Conservation (phyloP, 2,329 filamentous ascomycete genomes). For the Teratosphaeria gauchensis region DNA sequence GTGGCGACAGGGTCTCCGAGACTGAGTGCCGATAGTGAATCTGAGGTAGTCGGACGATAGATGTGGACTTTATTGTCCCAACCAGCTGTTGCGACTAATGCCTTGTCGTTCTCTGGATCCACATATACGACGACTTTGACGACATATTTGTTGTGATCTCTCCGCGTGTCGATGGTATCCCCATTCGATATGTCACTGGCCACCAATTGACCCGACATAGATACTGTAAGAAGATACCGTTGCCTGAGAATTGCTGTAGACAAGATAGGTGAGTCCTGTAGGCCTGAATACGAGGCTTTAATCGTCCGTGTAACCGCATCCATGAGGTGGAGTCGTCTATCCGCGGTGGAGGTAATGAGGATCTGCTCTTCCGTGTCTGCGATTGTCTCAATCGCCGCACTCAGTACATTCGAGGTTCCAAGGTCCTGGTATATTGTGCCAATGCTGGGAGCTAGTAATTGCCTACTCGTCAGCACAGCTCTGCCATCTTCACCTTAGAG, state of each 20-base stretch:
- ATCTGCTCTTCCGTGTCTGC: slow-evolving; percentile 8
- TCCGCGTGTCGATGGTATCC: slow-evolving; percentile 37
- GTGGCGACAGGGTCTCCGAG: slow-evolving; percentile 33
- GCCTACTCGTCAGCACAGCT: background rate
- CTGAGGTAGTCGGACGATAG: slow-evolving; percentile 30
- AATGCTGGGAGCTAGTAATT: background rate
- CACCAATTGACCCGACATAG: slow-evolving; percentile 50
- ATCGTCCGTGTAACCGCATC: slow-evolving; percentile 27
- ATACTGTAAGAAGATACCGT: slow-evolving; percentile 42
- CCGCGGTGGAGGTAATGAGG: slow-evolving; percentile 38
- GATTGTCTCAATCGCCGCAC: background rate
- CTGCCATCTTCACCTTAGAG: slow-evolving; percentile 14
- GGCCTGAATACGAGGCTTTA: slow-evolving; percentile 27
- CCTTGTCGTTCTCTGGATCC: slow-evolving; percentile 5
- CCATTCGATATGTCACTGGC: slow-evolving; percentile 35
- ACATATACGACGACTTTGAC: slow-evolving; percentile 41
- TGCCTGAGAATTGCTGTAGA: slow-evolving; percentile 37
- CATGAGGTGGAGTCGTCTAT: slow-evolving; percentile 41
- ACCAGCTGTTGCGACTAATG: slow-evolving; percentile 47
- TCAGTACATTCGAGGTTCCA: slow-evolving; percentile 1
- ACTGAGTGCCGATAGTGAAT: slow-evolving; percentile 2
- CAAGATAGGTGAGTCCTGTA: slow-evolving; percentile 46
- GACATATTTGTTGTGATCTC: slow-evolving; percentile 51
- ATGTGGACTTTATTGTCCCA: slow-evolving; percentile 51
- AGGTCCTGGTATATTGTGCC: background rate